phyloP scores from a whole-genome alignment of 768 basidiomycete species.

The Rossbeevera mucosa region DNA sequence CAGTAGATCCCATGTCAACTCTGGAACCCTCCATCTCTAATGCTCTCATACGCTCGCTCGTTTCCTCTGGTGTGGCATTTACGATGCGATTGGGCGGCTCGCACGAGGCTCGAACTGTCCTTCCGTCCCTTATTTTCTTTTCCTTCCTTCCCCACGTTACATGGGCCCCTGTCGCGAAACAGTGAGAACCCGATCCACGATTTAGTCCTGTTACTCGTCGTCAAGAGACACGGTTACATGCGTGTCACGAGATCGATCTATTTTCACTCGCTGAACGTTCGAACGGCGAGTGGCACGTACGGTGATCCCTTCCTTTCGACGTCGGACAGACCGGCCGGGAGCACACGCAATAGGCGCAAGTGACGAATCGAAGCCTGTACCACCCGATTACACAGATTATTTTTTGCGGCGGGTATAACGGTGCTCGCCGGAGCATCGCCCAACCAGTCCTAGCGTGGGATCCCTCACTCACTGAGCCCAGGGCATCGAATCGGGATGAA shows the following conservation, averaged over 20 bases:
- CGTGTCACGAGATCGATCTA: neutral
- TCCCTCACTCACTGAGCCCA: neutral
- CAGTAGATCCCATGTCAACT: neutral
- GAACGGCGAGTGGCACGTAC: neutral
- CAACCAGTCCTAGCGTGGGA: slow-evolving; percentile 2
- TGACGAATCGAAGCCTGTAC: neutral
- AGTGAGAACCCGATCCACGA: neutral
- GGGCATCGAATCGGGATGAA: neutral
- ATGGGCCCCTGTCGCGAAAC: slow-evolving; percentile 5
- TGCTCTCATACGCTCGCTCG: neutral
- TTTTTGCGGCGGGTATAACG: slow-evolving; percentile 3
- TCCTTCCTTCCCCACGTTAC: slow-evolving; percentile 12
- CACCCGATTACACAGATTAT: neutral
- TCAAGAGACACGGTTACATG: neutral
- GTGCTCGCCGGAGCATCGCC: neutral
- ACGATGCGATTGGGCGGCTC: neutral
- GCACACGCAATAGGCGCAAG: neutral
- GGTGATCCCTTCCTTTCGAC: neutral
- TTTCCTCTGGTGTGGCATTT: neutral
- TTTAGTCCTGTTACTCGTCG: neutral
- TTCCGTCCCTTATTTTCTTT: neutral
- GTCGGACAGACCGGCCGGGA: neutral
- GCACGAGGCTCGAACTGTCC: neutral
- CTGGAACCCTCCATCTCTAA: neutral
- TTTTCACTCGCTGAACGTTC: neutral